phyloP scores from a whole-genome alignment of 441 rosid species.

The Viola pubescens region DNA sequence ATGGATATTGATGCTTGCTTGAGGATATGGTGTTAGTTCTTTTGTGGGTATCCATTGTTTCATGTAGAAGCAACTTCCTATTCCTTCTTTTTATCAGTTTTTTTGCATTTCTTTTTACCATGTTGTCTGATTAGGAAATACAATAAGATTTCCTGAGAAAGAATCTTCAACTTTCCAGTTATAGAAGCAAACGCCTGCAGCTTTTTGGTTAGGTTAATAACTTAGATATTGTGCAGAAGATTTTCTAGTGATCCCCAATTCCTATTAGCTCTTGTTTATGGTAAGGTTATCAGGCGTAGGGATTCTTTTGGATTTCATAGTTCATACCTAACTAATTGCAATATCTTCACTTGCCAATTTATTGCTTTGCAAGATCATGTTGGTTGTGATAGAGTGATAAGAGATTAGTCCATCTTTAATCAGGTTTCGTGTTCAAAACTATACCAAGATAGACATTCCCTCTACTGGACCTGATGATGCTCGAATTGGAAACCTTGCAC shows the following conservation, averaged over 20 bases:
- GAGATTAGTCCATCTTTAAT: too few species aligned
- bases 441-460: too few species aligned
- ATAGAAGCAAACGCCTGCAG: constrained; percentile 32
- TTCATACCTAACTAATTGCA: not conserved
- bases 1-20: constrained; percentile 46
- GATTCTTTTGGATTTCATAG: constrained; percentile 2
- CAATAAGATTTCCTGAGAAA: constrained; percentile 32
- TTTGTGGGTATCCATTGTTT: constrained; percentile 77
- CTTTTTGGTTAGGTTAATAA: constrained; percentile 4
- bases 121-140: constrained; percentile 27
- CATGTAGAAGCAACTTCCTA: constrained; percentile 47
- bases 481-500: too few species aligned
- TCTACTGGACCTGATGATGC: too few species aligned
- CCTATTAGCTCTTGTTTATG: constrained; percentile 3
- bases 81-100: constrained; percentile 24
- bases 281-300: not conserved
- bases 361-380: too few species aligned
- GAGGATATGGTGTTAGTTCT: constrained; percentile 40
- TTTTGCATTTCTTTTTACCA: constrained; percentile 1
- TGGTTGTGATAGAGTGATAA: too few species aligned
- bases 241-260: constrained; percentile 8
- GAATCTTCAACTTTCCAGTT: constrained; percentile 48
- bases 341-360: too few species aligned
- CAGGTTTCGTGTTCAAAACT: too few species aligned
- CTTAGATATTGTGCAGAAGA: not conserved